A percentile compares a stretch with the other conserved stretches of the same genome.
Evolutionary conservation across 2,329 filamentous ascomycete genomes (phyloP).

Genomic region (Monilinia vaccinii-corymbosi): DNA sequence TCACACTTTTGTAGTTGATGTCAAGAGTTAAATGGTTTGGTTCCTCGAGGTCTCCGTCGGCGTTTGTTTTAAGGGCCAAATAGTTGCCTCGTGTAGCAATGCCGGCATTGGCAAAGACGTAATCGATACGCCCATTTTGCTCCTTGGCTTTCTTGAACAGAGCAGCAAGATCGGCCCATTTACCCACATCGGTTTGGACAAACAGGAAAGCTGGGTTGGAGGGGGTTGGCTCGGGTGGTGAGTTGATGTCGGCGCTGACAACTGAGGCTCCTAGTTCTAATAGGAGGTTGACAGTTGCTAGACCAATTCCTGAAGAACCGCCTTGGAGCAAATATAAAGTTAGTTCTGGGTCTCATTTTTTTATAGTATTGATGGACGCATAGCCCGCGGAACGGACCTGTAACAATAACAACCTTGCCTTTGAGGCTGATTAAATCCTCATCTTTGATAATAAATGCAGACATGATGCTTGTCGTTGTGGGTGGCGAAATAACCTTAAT

Average conservation of each 20-base stretch:
- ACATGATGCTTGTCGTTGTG: slow-evolving; percentile 29
- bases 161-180: slow-evolving; percentile 40
- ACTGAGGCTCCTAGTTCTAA: slow-evolving; percentile 45
- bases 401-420: slow-evolving; percentile 44
- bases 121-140: slow-evolving; percentile 18
- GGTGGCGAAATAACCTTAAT: neutral
- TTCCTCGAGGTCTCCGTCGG: slow-evolving; percentile 39
- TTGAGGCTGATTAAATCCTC: slow-evolving; percentile 35
- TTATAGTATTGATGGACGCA: neutral
- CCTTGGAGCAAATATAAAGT: slow-evolving; percentile 30
- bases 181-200: slow-evolving; percentile 29
- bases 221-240: slow-evolving; percentile 28
- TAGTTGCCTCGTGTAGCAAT: slow-evolving; percentile 39
- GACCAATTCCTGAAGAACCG: slow-evolving; percentile 51
- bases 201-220: slow-evolving; percentile 31
- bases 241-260: slow-evolving; percentile 44
- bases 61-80: slow-evolving; percentile 38
- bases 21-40: slow-evolving; percentile 37
- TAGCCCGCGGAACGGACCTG: slow-evolving; percentile 31
- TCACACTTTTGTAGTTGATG: slow-evolving; percentile 40
- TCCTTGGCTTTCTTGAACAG: slow-evolving; percentile 43
- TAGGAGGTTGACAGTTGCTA: slow-evolving; percentile 44
- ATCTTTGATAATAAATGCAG: slow-evolving; percentile 38
- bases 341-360: neutral
- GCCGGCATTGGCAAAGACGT: slow-evolving; percentile 41